Conservation (phyloP, 1,139 yeast genomes). For the Pneumocystis jirovecii region DNA sequence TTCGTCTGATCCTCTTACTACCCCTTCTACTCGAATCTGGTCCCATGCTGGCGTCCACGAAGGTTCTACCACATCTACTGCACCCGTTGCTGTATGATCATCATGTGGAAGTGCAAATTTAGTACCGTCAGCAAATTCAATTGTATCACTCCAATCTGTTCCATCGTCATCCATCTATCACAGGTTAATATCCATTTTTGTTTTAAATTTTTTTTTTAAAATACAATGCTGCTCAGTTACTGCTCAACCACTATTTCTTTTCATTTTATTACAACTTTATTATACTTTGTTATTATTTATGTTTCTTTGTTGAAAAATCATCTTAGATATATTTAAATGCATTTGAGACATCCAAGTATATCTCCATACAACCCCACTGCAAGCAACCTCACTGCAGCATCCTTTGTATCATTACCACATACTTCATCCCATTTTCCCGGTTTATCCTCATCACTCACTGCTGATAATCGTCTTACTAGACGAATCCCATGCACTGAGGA, state of each 20-base stretch:
- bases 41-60: background rate
- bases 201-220: no score
- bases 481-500: constrained; percentile 11
- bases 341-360: no score
- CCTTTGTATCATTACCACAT: background rate
- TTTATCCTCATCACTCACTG: constrained; percentile 2
- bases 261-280: no score
- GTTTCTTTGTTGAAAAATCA: no score
- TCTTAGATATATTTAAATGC: no score
- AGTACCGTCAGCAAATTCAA: constrained; percentile 20
- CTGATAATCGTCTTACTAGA: constrained; percentile 5
- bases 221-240: background rate
- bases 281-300: no score
- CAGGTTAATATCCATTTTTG: background rate
- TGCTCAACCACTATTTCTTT: background rate
- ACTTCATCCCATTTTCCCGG: constrained; percentile 11
- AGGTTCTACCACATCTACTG: background rate
- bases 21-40: background rate
- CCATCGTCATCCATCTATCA: constrained; percentile 25
- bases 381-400: background rate
- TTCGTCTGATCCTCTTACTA: background rate
- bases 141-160: constrained; percentile 20
- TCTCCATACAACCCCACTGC: no score
- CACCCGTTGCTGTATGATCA: constrained; percentile 2
- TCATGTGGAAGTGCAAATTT: constrained; percentile 16